phyloP scores from a whole-genome alignment of 2,329 filamentous ascomycete genomes.

The Scedosporium aurantiacum region DNA sequence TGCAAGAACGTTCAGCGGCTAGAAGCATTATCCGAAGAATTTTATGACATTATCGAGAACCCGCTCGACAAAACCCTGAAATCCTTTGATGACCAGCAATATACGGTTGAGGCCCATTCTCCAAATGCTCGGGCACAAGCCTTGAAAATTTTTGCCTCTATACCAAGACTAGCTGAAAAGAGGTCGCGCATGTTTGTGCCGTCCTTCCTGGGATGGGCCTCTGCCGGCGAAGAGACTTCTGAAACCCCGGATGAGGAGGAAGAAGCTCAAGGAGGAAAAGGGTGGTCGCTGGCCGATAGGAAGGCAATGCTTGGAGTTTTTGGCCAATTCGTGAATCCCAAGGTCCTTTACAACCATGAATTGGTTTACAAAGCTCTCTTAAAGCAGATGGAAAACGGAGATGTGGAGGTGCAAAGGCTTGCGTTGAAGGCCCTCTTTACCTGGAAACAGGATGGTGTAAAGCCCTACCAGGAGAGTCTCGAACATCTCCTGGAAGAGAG shows the following conservation, averaged over 20 bases:
- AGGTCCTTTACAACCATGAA: slow-evolving; percentile 64
- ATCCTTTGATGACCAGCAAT: slow-evolving; percentile 55
- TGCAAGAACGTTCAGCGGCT: slow-evolving; percentile 64
- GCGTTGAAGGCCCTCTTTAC: slow-evolving; percentile 75
- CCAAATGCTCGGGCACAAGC: slow-evolving; percentile 62
- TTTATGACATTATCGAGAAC: slow-evolving; percentile 40
- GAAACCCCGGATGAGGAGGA: slow-evolving; percentile 26
- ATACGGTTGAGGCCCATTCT: slow-evolving; percentile 36
- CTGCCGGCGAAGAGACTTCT: slow-evolving; percentile 32
- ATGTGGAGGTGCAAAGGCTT: slow-evolving; percentile 77
- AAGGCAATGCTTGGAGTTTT: slow-evolving; percentile 76
- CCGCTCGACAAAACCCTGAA: slow-evolving; percentile 47
- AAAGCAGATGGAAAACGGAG: slow-evolving; percentile 71
- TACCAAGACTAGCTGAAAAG: slow-evolving; percentile 73
- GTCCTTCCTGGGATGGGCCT: slow-evolving; percentile 73
- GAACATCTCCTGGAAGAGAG: slow-evolving; percentile 82
- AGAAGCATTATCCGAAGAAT: slow-evolving; percentile 35
- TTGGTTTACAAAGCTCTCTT: slow-evolving; percentile 70
- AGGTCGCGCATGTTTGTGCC: slow-evolving; percentile 77
- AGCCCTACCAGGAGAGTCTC: slow-evolving; percentile 73
- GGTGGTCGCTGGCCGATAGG: slow-evolving; percentile 69
- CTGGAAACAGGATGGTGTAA: slow-evolving; percentile 74
- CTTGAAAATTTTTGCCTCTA: slow-evolving; percentile 62
- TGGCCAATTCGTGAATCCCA: slow-evolving; percentile 76
- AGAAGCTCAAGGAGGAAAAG: slow-evolving; percentile 35